Evolutionary conservation across 1,139 yeast genomes (phyloP).

Genomic region (Groenewaldozyma auringiensis): DNA sequence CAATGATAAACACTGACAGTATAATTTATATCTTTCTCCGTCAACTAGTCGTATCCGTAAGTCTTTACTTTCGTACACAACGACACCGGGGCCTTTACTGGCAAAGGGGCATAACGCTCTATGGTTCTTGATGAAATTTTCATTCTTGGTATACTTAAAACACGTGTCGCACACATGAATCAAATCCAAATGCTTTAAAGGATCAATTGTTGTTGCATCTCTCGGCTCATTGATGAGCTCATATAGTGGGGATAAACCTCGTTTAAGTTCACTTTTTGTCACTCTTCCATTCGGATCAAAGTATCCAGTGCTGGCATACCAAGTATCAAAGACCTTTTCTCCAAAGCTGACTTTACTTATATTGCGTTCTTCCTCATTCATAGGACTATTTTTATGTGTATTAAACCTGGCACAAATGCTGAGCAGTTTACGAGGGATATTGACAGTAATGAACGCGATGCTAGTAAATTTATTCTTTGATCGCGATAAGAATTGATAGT

Average conservation of each 20-base stretch:
- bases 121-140: slow-evolving; percentile 27
- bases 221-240: slow-evolving; percentile 2
- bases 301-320: slow-evolving; percentile 83
- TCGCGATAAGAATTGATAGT: background rate
- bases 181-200: slow-evolving; percentile 39
- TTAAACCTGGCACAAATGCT: too few species aligned
- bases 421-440: too few species aligned
- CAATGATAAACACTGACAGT: slow-evolving; percentile 73
- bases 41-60: slow-evolving; percentile 55
- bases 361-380: slow-evolving; percentile 37
- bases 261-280: slow-evolving; percentile 12
- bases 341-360: slow-evolving; percentile 62
- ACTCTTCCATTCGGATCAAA: slow-evolving; percentile 32
- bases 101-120: slow-evolving; percentile 39
- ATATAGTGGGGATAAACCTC: slow-evolving; percentile 10
- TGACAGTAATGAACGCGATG: too few species aligned
- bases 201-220: slow-evolving; percentile 2
- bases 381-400: too few species aligned
- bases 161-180: slow-evolving; percentile 73
- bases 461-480: background rate
- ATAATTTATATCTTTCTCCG: slow-evolving; percentile 45
- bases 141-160: slow-evolving; percentile 61
- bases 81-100: slow-evolving; percentile 50
- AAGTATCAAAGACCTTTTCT: slow-evolving; percentile 55
- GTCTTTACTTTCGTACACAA: slow-evolving; percentile 56